These are phyloP conservation scores for Zychaea mexicana DNA, from an alignment of 371 early-diverging fungal genomes.

Conservation along the genomic window DNA sequence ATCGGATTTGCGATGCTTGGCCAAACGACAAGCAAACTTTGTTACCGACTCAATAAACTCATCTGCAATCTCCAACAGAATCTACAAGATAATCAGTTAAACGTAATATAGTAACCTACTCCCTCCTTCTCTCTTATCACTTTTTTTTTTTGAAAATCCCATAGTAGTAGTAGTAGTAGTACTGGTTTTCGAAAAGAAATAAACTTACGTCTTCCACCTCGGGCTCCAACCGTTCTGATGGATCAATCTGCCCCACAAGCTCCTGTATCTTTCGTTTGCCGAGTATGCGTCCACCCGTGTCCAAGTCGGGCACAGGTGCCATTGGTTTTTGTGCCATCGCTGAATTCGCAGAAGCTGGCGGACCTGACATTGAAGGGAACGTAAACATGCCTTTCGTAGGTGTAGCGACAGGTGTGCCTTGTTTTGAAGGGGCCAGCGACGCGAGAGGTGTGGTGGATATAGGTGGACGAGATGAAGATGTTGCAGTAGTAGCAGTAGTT, in stretches of 20 bases:
- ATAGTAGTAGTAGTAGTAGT: conserved; percentile 13
- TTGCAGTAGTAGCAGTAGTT: no score
- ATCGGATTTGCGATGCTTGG: conserved; percentile 87
- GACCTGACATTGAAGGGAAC: conserved; percentile 10
- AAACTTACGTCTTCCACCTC: conserved; percentile 95
- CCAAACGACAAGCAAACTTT: conserved; percentile 82
- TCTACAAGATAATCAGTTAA: conserved; percentile 39
- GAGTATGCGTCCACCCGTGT: conserved; percentile 50
- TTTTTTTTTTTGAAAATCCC: background rate
- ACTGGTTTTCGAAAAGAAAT: conserved; percentile 1
- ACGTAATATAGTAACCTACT: background rate
- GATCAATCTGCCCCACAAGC: conserved; percentile 87
- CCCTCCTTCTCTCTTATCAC: background rate
- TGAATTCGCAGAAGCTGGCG: conserved; percentile 1
- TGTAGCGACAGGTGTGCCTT: conserved; percentile 13
- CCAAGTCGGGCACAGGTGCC: conserved; percentile 32
- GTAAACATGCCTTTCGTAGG: conserved; percentile 21
- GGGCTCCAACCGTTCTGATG: conserved; percentile 80
- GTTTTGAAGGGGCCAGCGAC: conserved; percentile 15
- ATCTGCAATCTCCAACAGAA: conserved; percentile 87
- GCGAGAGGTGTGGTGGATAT: conserved; percentile 13
- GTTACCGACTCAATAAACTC: conserved; percentile 92
- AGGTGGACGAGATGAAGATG: conserved; percentile 3
- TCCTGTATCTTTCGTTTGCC: conserved; percentile 88
- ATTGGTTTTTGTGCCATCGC: conserved; percentile 3